Conservation (phyloP, 176 grass and related monocot genomes). For the Hordeum marinum region DNA sequence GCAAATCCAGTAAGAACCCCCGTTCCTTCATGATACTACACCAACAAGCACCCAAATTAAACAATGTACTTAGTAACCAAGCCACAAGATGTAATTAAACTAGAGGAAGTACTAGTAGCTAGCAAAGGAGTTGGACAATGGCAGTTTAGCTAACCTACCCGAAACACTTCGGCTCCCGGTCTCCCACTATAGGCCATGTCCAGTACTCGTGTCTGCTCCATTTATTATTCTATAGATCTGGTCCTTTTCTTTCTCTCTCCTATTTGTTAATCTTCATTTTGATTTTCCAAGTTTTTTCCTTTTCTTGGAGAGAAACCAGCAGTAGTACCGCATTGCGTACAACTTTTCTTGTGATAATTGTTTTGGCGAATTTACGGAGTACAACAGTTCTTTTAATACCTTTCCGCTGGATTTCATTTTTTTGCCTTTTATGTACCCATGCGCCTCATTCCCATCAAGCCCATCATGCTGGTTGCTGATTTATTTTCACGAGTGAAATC, state of each 20-base stretch:
- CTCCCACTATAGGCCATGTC: background rate
- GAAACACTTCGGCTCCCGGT: background rate
- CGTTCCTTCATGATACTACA: background rate
- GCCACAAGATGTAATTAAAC: conserved; percentile 15
- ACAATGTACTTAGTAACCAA: conserved; percentile 6
- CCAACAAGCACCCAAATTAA: conserved; percentile 19
- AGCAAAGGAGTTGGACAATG: background rate
- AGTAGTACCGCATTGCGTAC: background rate
- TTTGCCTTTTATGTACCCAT: background rate
- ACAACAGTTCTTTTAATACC: background rate
- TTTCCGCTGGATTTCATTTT: background rate
- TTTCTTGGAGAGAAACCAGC: background rate
- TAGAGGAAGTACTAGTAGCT: background rate
- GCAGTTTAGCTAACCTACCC: conserved; percentile 47
- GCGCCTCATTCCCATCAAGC: background rate
- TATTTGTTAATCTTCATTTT: background rate
- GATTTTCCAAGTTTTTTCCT: background rate
- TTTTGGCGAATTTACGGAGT: no score
- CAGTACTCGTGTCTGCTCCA: background rate
- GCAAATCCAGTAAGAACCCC: background rate
- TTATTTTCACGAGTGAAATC: background rate
- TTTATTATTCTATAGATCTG: background rate
- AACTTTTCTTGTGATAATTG: background rate
- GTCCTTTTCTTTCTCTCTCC: background rate
- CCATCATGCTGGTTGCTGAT: background rate